phyloP scores from a whole-genome alignment of 192 early-diverging fungal species.

The Coemansia sp. region DNA sequence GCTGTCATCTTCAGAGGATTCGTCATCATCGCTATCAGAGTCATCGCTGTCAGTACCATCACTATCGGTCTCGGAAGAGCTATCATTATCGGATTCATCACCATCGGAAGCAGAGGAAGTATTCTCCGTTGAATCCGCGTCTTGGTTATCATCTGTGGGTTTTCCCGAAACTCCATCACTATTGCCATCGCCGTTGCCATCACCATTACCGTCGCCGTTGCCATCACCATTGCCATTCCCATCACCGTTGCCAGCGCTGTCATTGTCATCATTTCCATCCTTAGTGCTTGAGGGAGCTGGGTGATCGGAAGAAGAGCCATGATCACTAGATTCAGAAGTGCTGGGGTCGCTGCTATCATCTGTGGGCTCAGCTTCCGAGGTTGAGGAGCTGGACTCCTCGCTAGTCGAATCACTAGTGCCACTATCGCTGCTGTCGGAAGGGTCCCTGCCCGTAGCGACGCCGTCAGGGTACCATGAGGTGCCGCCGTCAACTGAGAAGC shows the following conservation, averaged over 20 bases:
- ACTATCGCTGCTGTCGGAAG: conserved; percentile 11
- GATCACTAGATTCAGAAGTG: neutral
- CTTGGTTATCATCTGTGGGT: neutral
- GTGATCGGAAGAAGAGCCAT: neutral
- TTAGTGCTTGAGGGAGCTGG: conserved; percentile 3
- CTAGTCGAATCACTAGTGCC: conserved; percentile 19
- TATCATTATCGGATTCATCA: neutral
- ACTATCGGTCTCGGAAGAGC: neutral
- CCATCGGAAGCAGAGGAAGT: neutral
- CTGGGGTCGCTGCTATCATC: neutral
- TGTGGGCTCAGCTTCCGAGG: neutral
- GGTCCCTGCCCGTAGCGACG: conserved; percentile 49
- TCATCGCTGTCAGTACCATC: neutral
- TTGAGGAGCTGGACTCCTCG: neutral
- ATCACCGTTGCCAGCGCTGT: neutral
- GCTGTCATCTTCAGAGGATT: conserved; percentile 9
- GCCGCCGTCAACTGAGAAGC: conserved; percentile 50
- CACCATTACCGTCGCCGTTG: neutral
- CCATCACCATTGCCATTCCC: neutral
- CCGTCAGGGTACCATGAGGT: conserved; percentile 49
- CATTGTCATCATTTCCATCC: neutral
- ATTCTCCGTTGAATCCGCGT: neutral
- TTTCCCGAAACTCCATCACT: neutral
- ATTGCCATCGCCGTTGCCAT: neutral
- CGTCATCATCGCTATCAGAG: conserved; percentile 4